phyloP scores from a whole-genome alignment of 257 asterid species.

The Nicotiana otophora region DNA sequence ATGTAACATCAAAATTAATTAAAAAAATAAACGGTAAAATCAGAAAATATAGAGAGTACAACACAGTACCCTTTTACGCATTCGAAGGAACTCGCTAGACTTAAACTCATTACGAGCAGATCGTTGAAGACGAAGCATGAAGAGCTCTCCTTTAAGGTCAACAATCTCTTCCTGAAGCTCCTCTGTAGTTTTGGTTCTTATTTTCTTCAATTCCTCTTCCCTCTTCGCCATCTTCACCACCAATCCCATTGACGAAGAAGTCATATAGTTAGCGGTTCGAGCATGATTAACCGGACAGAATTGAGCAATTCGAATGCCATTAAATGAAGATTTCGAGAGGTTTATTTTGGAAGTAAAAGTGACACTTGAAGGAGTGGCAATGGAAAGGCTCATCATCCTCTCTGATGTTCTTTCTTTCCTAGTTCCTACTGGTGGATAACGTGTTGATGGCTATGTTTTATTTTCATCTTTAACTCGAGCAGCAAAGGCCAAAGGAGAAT shows the following conservation, averaged over 20 bases:
- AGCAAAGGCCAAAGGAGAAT: background rate
- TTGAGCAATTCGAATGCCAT: constrained; percentile 58
- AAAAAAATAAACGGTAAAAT: background rate
- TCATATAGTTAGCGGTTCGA: constrained; percentile 17
- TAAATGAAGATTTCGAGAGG: constrained; percentile 43
- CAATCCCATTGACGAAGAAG: constrained; percentile 20
- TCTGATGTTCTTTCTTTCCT: background rate
- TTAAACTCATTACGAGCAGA: constrained; percentile 91
- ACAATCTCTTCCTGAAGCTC: constrained; percentile 74
- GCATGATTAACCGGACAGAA: constrained; percentile 28
- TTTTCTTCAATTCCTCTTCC: constrained; percentile 75
- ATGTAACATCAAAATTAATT: too few species aligned
- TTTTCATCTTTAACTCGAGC: background rate
- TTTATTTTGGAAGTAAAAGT: constrained; percentile 32
- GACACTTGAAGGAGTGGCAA: constrained; percentile 44
- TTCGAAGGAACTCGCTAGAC: constrained; percentile 79
- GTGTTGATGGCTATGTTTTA: background rate
- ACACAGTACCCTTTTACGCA: constrained; percentile 73
- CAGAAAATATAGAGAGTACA: background rate
- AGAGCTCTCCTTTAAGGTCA: constrained; percentile 76
- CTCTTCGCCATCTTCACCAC: constrained; percentile 79
- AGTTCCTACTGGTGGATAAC: background rate
- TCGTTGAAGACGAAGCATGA: constrained; percentile 94
- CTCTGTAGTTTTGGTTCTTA: constrained; percentile 69
- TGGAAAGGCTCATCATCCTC: constrained; percentile 62